Percentiles rank a stretch among this genome's conserved stretches.
These are phyloP conservation scores for Nakaseomyces glabratus DNA, from an alignment of 1,139 yeast species.

Conservation along the genomic window DNA sequence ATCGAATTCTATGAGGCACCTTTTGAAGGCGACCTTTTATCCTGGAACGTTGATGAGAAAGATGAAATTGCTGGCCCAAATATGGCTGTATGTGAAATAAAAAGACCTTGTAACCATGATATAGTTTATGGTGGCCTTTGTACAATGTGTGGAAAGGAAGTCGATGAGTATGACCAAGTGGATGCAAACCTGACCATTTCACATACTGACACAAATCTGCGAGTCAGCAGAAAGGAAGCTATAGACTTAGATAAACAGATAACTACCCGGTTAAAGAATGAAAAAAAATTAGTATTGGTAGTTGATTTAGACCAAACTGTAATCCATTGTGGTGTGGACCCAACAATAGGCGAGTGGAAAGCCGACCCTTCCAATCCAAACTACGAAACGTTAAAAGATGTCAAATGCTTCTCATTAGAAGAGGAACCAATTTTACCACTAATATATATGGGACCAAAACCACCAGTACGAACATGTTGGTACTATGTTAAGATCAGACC, in stretches of 20 bases:
- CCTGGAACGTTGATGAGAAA: constrained; percentile 44
- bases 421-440: constrained; percentile 63
- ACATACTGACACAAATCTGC: constrained; percentile 80
- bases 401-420: constrained; percentile 62
- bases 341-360: constrained; percentile 96
- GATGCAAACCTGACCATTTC: constrained; percentile 71
- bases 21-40: constrained; percentile 56
- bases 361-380: constrained; percentile 77
- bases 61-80: constrained; percentile 51
- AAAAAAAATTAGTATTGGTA: constrained; percentile 70
- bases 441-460: constrained; percentile 47
- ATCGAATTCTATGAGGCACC: constrained; percentile 60
- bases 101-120: constrained; percentile 84
- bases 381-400: constrained; percentile 76
- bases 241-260: constrained; percentile 66
- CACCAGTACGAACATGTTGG: constrained; percentile 54
- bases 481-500: constrained; percentile 92
- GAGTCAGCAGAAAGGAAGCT: constrained; percentile 81
- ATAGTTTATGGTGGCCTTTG: constrained; percentile 96
- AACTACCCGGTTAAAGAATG: constrained; percentile 50
- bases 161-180: constrained; percentile 77
- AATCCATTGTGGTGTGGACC: constrained; percentile 96
- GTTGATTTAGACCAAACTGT: constrained; percentile 97
- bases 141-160: constrained; percentile 81
- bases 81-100: constrained; percentile 44